A percentile compares a stretch with the other conserved stretches of the same genome.
Evolutionary conservation across 331 rosid genomes (phyloP).

Genomic region (Stylosanthes scabra): DNA sequence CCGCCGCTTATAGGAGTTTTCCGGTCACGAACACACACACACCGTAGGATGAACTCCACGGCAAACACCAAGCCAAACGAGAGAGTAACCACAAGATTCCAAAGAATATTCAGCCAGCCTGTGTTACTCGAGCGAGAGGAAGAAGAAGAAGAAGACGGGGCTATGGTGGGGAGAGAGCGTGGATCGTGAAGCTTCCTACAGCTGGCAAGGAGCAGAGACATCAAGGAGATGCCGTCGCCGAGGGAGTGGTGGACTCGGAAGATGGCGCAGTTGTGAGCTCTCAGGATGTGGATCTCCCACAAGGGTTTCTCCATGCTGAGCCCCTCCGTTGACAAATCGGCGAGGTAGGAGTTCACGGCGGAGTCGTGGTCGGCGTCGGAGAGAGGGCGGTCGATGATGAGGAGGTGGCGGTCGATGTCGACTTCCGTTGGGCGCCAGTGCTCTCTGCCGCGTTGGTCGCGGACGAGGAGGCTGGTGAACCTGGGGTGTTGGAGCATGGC

Average conservation of each 20-base stretch:
- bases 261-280: constrained; percentile 60
- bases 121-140: too few relatives aligned
- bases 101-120: neutral
- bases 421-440: constrained; percentile 72
- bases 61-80: constrained; percentile 57
- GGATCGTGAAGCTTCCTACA: constrained; percentile 59
- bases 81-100: constrained; percentile 32
- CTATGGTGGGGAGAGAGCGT: constrained; percentile 37
- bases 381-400: constrained; percentile 34
- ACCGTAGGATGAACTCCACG: constrained; percentile 49
- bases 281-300: constrained; percentile 82
- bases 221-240: constrained; percentile 85
- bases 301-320: constrained; percentile 70
- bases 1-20: constrained; percentile 68
- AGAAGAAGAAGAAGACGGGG: neutral
- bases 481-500: constrained; percentile 64
- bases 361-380: constrained; percentile 27
- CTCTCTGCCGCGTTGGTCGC: constrained; percentile 63
- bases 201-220: constrained; percentile 72
- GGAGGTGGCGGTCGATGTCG: constrained; percentile 63
- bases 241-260: constrained; percentile 81
- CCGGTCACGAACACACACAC: constrained; percentile 65
- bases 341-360: constrained; percentile 61
- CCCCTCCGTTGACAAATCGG: constrained; percentile 49
- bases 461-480: constrained; percentile 75